Evolutionary conservation across 1,284 basidiomycete genomes (phyloP), one percentile per base, ranked within the genome.

Genomic region (Ustilago crameri): DNA sequence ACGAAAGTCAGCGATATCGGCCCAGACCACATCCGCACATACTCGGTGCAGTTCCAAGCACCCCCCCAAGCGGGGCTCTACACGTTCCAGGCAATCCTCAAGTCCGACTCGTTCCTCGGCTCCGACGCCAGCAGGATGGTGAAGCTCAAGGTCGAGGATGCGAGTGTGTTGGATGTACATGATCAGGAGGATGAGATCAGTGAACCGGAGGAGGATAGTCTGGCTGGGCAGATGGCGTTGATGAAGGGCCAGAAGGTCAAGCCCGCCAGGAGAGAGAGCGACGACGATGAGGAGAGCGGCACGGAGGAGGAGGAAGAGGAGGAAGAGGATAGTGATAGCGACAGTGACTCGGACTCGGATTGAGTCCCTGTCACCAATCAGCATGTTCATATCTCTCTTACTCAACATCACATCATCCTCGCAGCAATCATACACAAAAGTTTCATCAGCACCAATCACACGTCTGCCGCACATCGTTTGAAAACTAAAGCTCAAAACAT

Each of bases 141-240:
- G 41, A 75, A 78, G 68, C 56, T 89, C 8, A 86, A 87, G 45
- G 86, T 85, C 56, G 91, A 93, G 10, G 75, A 88, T 94, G 74
- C 87, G 87, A 81, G 91, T 91, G 83, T 55, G 88, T 86, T 71
- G 10, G 79, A 76, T 23, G 69, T 47, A 12, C 57, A 74, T 14
- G 57, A 43, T 43, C 14, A 20, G 34, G 79, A 84, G 52, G 81
- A 83, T 49, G 78, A 83, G n/a, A 83, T 83, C 42, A 76, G 73
- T 20, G 81, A 83, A 27, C 80, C 81, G 0, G 81, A 83, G 34
- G 81, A 83, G 53, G 81, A 82, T 43, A 0, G 95, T 23, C 86
- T 98, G 45, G 96, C 95, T 3, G 96, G 96, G 3, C 96, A 99
- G 86, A 97, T 98, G 94, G 95, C 95, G 3, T 88, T 91, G 49